A percentile compares a stretch with the other conserved stretches of the same genome.
These are phyloP conservation scores for Thymus quinquecostatus DNA, from an alignment of 257 asterid genomes.

Conservation along the genomic window DNA sequence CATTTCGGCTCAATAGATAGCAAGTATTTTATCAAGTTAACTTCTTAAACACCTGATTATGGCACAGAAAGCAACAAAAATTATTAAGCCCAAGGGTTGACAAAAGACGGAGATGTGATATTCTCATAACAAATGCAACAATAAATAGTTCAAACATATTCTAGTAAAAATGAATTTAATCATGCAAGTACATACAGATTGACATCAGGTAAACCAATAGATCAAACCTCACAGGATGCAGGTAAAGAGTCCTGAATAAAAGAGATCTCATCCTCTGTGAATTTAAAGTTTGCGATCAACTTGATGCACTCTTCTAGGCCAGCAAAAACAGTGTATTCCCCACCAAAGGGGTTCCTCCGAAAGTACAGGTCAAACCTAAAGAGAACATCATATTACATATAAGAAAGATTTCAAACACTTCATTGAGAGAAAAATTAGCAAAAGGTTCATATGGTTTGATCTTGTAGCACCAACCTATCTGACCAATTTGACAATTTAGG, in stretches of 20 bases:
- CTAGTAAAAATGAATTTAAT: conserved; percentile 12
- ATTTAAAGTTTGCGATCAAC: conserved; percentile 80
- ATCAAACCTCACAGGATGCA: conserved; percentile 80
- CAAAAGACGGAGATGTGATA: not conserved
- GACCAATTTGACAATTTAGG: not conserved
- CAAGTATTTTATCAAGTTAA: conserved; percentile 14
- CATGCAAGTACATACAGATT: conserved; percentile 4
- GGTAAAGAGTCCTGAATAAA: conserved; percentile 71
- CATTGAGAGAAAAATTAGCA: not conserved
- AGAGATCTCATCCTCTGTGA: conserved; percentile 81
- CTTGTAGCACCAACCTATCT: not conserved
- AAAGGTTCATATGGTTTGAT: not conserved
- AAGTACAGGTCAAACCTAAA: conserved; percentile 86
- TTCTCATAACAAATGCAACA: conserved; percentile 17
- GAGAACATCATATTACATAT: conserved; percentile 19
- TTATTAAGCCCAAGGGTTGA: not conserved
- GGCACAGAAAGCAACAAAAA: too few relatives aligned
- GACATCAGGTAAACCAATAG: conserved; percentile 22
- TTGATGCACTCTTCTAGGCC: conserved; percentile 96
- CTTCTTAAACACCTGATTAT: conserved; percentile 7
- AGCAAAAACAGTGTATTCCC: conserved; percentile 93
- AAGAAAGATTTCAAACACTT: conserved; percentile 28
- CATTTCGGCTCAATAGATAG: conserved; percentile 11
- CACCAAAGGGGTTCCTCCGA: conserved; percentile 91
- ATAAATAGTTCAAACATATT: not conserved